A percentile compares a stretch with the other conserved stretches of the same genome.
These are phyloP conservation scores for Starmerella powellii DNA, from an alignment of 805 yeast species.

Conservation along the genomic window DNA sequence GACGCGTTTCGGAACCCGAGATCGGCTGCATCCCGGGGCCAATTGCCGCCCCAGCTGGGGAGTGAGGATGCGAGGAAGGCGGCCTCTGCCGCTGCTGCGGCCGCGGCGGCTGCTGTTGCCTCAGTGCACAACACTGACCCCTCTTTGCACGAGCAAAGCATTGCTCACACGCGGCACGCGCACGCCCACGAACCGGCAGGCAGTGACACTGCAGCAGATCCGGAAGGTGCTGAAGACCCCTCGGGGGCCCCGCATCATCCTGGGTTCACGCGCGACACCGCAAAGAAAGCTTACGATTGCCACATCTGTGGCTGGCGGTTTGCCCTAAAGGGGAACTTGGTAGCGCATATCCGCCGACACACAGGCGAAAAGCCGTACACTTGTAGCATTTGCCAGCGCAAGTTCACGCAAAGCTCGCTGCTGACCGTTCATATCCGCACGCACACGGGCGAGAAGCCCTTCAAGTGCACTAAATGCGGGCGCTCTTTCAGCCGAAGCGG, in stretches of 20 bases:
- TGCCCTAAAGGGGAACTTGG: constrained; percentile 64
- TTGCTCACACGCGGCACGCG: not conserved
- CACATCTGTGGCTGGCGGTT: constrained; percentile 55
- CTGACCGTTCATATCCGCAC: constrained; percentile 73
- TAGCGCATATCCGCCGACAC: constrained; percentile 75
- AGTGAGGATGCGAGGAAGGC: no score
- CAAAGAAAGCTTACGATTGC: constrained; percentile 36
- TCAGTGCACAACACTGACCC: not conserved
- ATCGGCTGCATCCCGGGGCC: no score
- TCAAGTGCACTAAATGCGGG: constrained; percentile 68
- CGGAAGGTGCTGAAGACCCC: no score
- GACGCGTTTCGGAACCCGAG: no score
- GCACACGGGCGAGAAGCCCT: constrained; percentile 86
- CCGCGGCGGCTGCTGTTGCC: not conserved
- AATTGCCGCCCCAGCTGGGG: no score
- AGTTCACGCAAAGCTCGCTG: constrained; percentile 73
- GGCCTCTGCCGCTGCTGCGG: not conserved
- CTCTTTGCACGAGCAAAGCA: not conserved
- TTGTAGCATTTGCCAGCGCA: constrained; percentile 63
- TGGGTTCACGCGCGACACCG: no score
- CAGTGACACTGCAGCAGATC: not conserved
- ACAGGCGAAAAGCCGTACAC: constrained; percentile 83
- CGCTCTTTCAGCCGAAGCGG: constrained; percentile 81
- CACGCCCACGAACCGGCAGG: not conserved
- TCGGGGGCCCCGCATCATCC: no score